Evolutionary conservation across 1,284 basidiomycete genomes (phyloP), one percentile per base, ranked within the genome.

Genomic region (Sporisorium iseilematis-ciliati): DNA sequence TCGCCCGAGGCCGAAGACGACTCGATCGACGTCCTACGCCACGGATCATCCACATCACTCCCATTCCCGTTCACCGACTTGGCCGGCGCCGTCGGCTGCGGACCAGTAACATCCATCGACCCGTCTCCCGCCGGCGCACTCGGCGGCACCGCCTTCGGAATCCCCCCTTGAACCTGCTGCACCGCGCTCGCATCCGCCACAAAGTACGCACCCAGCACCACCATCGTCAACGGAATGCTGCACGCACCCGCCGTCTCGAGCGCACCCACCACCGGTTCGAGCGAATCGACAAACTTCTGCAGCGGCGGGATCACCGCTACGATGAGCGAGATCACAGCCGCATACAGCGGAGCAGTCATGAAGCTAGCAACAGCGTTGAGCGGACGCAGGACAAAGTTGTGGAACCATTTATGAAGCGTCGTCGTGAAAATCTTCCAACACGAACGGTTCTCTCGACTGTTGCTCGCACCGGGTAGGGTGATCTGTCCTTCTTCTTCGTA

Each of bases 181-280:
- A 64, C 65, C 18, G 70, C 77, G n/a, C 65, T 57, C 18, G 69
- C 65, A 45, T 77, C 75, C 1, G 61, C 77, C 12, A 72, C 67
- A 60, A 97, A 97, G 88, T 95, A 97, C 7, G 93, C 94, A 18
- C 95, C 95, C 46, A 97, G 90, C 8, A 97, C 94, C 66, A 97
- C 89, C 41, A 97, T 88, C 3, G 95, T 97, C 25, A 97, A 84
- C 0, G 95, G 95, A 74, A 97, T 87, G 83, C 80, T 67, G 73
- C 86, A 87, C 8, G 83, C 82, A 21, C 87, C 87, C 10, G 86
- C 81, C 38, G 82, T 85, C 55, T 84, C 80, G 45, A 87, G 80
- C n/a, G 86, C 86, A 38, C 86, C 86, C n/a, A 86, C 84, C 12
- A 87, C 66, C 6, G 87, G 85, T 61, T 83, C 79, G 20, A 85